Evolutionary conservation across 2,329 filamentous ascomycete genomes (phyloP), one percentile per base, ranked within the genome.

Genomic region (Seiridium cupressi): DNA sequence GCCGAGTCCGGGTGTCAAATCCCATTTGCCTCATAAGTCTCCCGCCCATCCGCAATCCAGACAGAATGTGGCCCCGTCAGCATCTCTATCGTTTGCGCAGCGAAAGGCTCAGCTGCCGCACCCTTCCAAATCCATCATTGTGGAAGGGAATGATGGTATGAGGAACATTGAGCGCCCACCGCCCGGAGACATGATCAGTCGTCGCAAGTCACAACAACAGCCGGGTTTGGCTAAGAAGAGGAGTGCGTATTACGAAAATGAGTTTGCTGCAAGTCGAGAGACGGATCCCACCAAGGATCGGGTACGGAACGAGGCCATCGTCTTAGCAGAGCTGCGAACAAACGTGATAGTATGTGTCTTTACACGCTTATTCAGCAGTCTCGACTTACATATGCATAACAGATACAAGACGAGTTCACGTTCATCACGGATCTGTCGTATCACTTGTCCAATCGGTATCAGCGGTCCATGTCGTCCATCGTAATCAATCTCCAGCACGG

Each of bases 401-500:
- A 93, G 87, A 85, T 93, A 68, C 84, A 88, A 65, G 89, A 94
- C 70, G 89, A 93, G 67, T 89, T 87, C 69, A 86, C 84, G 7
- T 85, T 95, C 64, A 86, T 93, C 55, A 90, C 87, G 9, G 87
- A 90, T 68, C 80, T 96, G 18, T 89, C 90, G 3, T 84, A 88
- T 64, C 85, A 89, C 63, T 80, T 97, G 13, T 89, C 91, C 1
- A 82, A 85, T 61, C 86, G 92, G 51, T 97, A 93, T 71, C 87
- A 89, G 62, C 85, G 91, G 35, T 87, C 91, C 3, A 83, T 91
- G 60, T 85, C 87, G 2, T 90, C 87, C 7, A 87, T 96, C 60
- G 85, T 91, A 70, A 85, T 96, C 51, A 89, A 86, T 2, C 77
- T 96, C n/a, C 84, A 89, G 47, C 91, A 95, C 69, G 88, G 89